phyloP scores from a whole-genome alignment of 139 green algal species.

The Desmodesmus armatus region DNA sequence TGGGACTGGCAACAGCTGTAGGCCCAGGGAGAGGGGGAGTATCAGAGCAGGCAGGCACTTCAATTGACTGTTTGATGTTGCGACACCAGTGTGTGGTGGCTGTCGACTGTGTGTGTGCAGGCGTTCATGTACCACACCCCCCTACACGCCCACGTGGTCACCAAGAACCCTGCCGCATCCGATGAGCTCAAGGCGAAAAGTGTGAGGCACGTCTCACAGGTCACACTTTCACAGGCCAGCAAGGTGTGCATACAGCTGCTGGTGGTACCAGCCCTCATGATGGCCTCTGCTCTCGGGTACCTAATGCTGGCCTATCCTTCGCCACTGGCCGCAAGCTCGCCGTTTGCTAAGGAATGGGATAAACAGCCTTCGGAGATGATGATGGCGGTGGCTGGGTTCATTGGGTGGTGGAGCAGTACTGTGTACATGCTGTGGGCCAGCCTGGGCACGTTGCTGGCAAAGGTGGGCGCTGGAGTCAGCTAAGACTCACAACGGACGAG shows the following conservation, averaged over 20 bases:
- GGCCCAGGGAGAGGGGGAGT: no score
- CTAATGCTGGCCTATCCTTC: not conserved
- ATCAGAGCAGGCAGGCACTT: no score
- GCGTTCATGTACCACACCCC: not conserved
- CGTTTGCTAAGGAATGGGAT: not conserved
- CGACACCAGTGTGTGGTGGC: no score
- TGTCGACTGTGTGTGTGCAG: conserved; percentile 11
- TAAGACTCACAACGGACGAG: no score
- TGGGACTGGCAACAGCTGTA: no score
- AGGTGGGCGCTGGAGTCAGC: no score
- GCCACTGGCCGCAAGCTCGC: not conserved
- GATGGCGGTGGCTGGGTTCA: conserved; percentile 5
- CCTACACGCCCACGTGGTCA: not conserved
- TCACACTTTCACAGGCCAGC: not conserved
- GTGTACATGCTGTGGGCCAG: not conserved
- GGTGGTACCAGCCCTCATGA: conserved; percentile 1
- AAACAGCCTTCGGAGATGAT: not conserved
- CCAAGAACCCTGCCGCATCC: not conserved
- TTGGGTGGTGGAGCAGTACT: conserved; percentile 26
- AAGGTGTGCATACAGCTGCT: conserved; percentile 24
- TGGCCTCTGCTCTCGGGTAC: not conserved
- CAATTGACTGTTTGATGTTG: no score
- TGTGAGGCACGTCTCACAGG: not conserved
- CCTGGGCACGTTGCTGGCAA: conserved; percentile 3
- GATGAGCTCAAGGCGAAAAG: not conserved